phyloP scores from a whole-genome alignment of 768 basidiomycete species.

The Russula olivacea region DNA sequence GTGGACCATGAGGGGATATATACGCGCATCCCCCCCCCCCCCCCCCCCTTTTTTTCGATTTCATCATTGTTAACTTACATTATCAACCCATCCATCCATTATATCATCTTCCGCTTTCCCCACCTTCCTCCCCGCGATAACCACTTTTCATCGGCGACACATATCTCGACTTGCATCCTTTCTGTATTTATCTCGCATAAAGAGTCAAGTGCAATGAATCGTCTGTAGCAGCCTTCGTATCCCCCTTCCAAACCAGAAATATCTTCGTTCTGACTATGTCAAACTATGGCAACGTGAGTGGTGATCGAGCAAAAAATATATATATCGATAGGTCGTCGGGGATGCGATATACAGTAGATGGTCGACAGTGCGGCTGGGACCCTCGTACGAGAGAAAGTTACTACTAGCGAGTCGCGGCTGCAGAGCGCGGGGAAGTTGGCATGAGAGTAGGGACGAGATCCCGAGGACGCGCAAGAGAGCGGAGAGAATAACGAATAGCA shows the following conservation, averaged over 20 bases:
- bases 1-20: neutral
- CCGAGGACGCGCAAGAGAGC: too few species aligned
- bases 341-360: neutral
- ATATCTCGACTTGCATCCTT: constrained; percentile 1
- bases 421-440: too few species aligned
- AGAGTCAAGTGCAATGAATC: neutral
- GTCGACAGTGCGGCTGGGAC: too few species aligned
- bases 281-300: neutral
- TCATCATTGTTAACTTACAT: constrained; percentile 6
- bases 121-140: neutral
- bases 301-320: neutral
- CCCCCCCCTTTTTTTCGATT: too few species aligned
- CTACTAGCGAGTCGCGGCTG: too few species aligned
- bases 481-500: too few species aligned
- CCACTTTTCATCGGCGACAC: neutral
- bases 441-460: too few species aligned
- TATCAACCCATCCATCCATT: neutral
- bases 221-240: neutral
- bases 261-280: neutral
- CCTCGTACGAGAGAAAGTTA: too few species aligned
- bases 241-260: neutral
- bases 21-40: neutral
- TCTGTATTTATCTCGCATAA: constrained; percentile 13
- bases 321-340: neutral
- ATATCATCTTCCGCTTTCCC: neutral